Evolutionary conservation across 495 filamentous ascomycete genomes (phyloP), one percentile per base, ranked within the genome.

Genomic region (Annulohypoxylon maeteangense): DNA sequence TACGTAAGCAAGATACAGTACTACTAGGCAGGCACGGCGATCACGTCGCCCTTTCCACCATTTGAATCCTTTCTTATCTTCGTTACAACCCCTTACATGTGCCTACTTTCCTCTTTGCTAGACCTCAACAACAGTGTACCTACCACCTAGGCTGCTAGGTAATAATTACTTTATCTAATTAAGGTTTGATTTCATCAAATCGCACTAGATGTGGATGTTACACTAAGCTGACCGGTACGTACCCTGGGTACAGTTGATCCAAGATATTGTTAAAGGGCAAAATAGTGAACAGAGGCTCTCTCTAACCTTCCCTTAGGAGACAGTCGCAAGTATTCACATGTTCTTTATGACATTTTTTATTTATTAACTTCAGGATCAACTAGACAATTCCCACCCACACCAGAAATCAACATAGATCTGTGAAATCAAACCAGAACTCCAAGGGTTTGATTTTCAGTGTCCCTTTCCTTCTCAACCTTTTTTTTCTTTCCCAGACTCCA

Each of bases 51-150:
- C 29, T 11, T 54, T 54, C 29, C 27, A 54, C 5, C 50, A 32
- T 53, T 27, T 12, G 47, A 50, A 11, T 29, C 14, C 47, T 50
- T 50, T 53, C 12, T 18, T 32, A 53, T 14, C 27, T 32, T 48
- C n/a, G 12, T 14, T 48, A 7, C 18, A 48, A 48, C 16, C 27
- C 7, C 34, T 20, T 20, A 3, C 50, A 54, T 29, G 50, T 54
- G 50, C 29, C 14, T n/a, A 18, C 50, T 54, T 54, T 54, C 50
- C 27, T 54, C 23, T 32, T 34, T 29, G 48, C 48, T 31, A n/a
- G 8, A 10, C 50, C 27, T 32, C 4, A 54, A 54, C 29, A 34
- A 20, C 50, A 53, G 47, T 20, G 8, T 18, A 47, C 4, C 27
- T 29, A 6, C 27, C 6, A 29, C 6, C 27, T 3, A 29, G 6